A percentile compares a stretch with the other conserved stretches of the same genome.
Conservation (phyloP, 306 rosid species). For the Dryas drummondii region DNA sequence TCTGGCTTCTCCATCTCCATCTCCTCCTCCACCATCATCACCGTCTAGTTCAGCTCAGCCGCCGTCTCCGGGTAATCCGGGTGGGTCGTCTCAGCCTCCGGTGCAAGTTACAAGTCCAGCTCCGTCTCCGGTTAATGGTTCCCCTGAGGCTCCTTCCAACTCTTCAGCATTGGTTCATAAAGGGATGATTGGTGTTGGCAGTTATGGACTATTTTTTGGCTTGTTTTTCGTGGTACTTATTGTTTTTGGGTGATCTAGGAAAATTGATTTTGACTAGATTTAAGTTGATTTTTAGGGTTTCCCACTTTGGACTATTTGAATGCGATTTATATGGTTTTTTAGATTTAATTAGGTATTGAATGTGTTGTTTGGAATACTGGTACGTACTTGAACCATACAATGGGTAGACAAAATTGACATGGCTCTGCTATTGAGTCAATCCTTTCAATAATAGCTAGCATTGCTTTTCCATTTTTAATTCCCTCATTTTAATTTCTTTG, state of each 20-base stretch:
- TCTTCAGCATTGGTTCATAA: conserved; percentile 6
- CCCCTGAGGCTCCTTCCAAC: conserved; percentile 1
- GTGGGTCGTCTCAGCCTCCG: background rate
- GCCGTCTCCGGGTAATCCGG: background rate
- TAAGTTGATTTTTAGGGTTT: background rate
- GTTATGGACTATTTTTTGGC: background rate
- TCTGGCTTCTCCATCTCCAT: background rate
- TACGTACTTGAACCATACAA: background rate
- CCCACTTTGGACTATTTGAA: background rate
- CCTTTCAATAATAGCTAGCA: background rate
- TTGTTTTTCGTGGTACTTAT: background rate
- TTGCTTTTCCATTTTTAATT: background rate
- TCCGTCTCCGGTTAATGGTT: background rate
- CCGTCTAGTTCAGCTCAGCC: background rate
- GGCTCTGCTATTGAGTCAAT: background rate
- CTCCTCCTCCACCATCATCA: conserved; percentile 13
- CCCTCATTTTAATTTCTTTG: too few species aligned
- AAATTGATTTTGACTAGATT: background rate
- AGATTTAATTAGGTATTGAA: background rate
- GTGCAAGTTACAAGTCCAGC: conserved; percentile 9
- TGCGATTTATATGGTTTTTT: background rate
- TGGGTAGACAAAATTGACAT: background rate
- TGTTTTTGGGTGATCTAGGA: background rate
- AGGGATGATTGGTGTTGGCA: background rate
- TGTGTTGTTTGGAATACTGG: background rate